These are phyloP conservation scores for Podospora appendiculata DNA, from an alignment of 495 filamentous ascomycete genomes.

Conservation along the genomic window DNA sequence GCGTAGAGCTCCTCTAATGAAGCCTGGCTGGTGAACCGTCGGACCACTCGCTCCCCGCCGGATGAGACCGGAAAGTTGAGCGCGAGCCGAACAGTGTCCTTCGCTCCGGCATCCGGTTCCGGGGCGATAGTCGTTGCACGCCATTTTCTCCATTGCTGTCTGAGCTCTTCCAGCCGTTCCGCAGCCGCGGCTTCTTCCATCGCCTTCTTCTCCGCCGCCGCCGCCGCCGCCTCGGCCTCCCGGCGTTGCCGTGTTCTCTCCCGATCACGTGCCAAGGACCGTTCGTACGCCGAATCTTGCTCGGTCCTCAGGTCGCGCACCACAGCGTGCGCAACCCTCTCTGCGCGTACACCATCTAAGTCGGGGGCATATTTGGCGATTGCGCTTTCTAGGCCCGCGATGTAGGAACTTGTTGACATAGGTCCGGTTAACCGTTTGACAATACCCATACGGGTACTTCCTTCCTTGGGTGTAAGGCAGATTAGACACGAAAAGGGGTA, in stretches of 20 bases:
- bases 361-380: conserved; percentile 62
- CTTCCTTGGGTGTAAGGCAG: conserved; percentile 72
- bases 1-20: conserved; percentile 87
- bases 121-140: conserved; percentile 55
- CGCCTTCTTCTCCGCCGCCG: conserved; percentile 46
- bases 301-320: conserved; percentile 68
- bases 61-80: conserved; percentile 68
- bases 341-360: conserved; percentile 57
- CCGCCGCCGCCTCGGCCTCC: conserved; percentile 65
- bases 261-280: conserved; percentile 77
- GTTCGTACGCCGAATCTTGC: conserved; percentile 89
- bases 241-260: conserved; percentile 66
- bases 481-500: conserved; percentile 84
- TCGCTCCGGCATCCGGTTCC: conserved; percentile 58
- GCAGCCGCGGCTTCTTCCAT: conserved; percentile 56
- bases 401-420: conserved; percentile 54
- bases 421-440: conserved; percentile 67
- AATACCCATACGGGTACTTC: conserved; percentile 78
- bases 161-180: conserved; percentile 47
- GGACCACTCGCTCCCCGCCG: conserved; percentile 53
- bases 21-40: conserved; percentile 57
- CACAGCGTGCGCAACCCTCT: conserved; percentile 68
- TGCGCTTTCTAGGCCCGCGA: conserved; percentile 61
- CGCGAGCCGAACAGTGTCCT: conserved; percentile 71
- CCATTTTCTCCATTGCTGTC: conserved; percentile 74